Conservation (phyloP, 768 basidiomycete genomes). For the Suillus alpinus region DNA sequence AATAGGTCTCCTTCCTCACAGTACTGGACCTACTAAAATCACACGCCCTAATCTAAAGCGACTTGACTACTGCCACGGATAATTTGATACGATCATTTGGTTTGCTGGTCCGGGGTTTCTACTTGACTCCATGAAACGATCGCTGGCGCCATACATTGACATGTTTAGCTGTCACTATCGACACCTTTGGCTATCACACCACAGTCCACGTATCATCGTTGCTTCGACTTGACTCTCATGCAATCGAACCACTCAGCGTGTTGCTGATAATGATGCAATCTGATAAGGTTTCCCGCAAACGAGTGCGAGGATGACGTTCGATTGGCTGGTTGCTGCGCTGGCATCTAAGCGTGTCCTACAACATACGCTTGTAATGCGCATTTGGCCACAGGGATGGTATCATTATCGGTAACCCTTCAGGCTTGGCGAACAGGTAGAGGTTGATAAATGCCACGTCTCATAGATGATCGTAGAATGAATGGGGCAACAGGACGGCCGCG, state of each 20-base stretch:
- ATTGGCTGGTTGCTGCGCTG: not conserved
- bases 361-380: not conserved
- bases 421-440: not conserved
- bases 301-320: not conserved
- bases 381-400: not conserved
- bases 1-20: not conserved
- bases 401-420: not conserved
- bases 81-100: not conserved
- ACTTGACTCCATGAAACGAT: not conserved
- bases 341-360: not conserved
- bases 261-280: not conserved
- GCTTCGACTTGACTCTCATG: not conserved
- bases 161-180: not conserved
- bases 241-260: not conserved
- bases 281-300: not conserved
- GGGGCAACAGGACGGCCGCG: not conserved
- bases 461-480: not conserved
- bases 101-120: conserved; percentile 1
- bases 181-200: not conserved
- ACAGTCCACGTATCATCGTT: not conserved
- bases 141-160: not conserved
- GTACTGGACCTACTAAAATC: not conserved
- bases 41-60: not conserved
- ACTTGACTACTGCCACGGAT: conserved; percentile 1
- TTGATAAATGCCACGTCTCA: not conserved